phyloP scores from a whole-genome alignment of 495 filamentous ascomycete species.

The Aspergillus haitiensis region DNA sequence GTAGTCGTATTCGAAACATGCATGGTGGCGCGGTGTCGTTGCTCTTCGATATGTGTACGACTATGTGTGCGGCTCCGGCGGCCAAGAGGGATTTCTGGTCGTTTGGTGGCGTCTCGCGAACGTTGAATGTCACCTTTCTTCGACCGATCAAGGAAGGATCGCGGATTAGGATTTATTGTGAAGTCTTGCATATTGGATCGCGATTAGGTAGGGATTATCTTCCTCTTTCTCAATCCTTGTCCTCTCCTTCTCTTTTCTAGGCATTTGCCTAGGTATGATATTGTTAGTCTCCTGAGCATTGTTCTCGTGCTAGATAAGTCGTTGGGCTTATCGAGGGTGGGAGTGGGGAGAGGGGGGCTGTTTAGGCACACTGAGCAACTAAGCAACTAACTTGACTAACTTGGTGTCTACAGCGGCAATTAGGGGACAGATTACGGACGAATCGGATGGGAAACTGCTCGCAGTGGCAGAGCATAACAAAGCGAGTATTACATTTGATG shows the following conservation, averaged over 20 bases:
- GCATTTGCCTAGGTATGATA: too few species aligned
- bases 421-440: background rate
- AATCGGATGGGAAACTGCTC: background rate
- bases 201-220: background rate
- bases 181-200: background rate
- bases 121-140: slow-evolving; percentile 3
- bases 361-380: too few species aligned
- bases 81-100: background rate
- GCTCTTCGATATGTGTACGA: slow-evolving; percentile 1
- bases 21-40: background rate
- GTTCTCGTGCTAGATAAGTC: too few species aligned
- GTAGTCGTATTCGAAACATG: background rate
- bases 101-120: slow-evolving; percentile 2
- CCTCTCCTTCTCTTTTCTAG: too few species aligned
- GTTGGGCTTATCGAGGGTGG: too few species aligned
- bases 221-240: background rate
- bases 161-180: background rate
- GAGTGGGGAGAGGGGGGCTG: too few species aligned
- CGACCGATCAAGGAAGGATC: background rate
- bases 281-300: too few species aligned
- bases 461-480: background rate
- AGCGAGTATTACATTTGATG: background rate
- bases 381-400: background rate
- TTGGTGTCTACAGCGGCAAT: background rate
- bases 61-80: background rate